Conservation (phyloP, 225 moss, liverwort and hornwort genomes). For the Pseudoscleropodium purum region DNA sequence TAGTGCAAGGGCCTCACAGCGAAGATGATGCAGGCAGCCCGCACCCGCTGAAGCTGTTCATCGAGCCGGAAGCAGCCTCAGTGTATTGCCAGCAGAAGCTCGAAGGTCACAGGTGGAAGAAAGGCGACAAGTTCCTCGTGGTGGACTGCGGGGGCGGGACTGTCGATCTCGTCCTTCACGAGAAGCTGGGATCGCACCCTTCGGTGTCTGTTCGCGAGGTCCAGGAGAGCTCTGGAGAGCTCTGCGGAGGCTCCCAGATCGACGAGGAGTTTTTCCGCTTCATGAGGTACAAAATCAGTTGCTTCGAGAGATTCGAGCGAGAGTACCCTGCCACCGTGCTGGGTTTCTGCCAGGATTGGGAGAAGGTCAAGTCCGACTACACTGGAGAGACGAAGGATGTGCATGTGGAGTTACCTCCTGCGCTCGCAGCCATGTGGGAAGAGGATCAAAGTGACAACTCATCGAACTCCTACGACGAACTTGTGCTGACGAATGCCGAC, state of each 20-base stretch:
- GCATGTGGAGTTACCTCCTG: neutral
- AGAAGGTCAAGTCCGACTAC: neutral
- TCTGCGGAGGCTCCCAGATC: conserved; percentile 11
- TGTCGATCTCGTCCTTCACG: conserved; percentile 11
- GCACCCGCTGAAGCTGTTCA: neutral
- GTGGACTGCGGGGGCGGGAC: conserved; percentile 20
- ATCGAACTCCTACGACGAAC: neutral
- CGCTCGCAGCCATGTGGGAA: conserved; percentile 18
- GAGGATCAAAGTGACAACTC: neutral
- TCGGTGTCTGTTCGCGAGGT: neutral
- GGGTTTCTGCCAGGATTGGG: neutral
- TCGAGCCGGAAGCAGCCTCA: conserved; percentile 3
- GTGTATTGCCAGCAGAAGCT: conserved; percentile 1
- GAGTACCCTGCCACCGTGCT: neutral
- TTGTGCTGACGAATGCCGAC: neutral
- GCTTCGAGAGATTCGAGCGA: neutral
- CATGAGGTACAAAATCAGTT: neutral
- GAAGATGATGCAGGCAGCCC: neutral
- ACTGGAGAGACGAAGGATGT: neutral
- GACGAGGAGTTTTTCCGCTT: conserved; percentile 8
- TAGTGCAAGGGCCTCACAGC: neutral
- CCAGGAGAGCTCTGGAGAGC: conserved; percentile 1
- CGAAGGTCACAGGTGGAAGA: neutral
- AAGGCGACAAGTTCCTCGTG: neutral
- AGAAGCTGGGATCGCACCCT: neutral